Conservation (phyloP, 805 yeast genomes). For the Helenozyma baotianmanensis region DNA sequence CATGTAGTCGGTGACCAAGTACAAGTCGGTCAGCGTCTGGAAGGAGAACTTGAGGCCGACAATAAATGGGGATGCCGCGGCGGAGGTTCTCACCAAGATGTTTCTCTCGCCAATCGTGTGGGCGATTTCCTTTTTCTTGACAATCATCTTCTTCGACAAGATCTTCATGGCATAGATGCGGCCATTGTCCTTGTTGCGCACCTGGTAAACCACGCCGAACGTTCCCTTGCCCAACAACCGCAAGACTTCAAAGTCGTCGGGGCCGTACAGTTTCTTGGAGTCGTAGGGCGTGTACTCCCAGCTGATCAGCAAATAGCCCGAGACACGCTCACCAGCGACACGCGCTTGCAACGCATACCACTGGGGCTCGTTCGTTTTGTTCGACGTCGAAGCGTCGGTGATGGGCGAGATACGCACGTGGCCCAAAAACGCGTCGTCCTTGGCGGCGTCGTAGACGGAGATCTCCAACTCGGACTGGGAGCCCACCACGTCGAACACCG, state of each 20-base stretch:
- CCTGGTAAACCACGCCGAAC: constrained; percentile 97
- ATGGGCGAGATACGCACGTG: constrained; percentile 72
- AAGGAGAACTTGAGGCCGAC: constrained; percentile 94
- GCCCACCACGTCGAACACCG: constrained; percentile 87
- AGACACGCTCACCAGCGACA: constrained; percentile 66
- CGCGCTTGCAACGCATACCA: constrained; percentile 79
- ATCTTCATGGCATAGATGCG: constrained; percentile 98
- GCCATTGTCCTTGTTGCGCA: constrained; percentile 80
- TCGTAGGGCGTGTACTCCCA: constrained; percentile 65
- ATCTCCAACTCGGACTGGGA: constrained; percentile 79
- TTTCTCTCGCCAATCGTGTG: constrained; percentile 97
- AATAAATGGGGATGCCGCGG: constrained; percentile 85
- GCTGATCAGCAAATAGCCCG: constrained; percentile 73
- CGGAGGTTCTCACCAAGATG: constrained; percentile 87
- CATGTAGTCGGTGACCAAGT: constrained; percentile 95
- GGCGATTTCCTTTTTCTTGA: constrained; percentile 94
- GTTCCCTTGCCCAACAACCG: constrained; percentile 93
- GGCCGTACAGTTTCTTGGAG: constrained; percentile 77
- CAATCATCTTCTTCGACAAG: constrained; percentile 88
- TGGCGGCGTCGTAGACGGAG: constrained; percentile 82
- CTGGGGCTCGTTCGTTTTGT: constrained; percentile 45
- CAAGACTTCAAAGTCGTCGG: constrained; percentile 89
- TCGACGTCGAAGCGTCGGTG: constrained; percentile 31
- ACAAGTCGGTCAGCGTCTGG: constrained; percentile 90
- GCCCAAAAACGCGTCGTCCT: constrained; percentile 82